A percentile compares a stretch with the other conserved stretches of the same genome.
phyloP scores from a whole-genome alignment of 169 alveolate species.

The Plasmodium coatneyi region DNA sequence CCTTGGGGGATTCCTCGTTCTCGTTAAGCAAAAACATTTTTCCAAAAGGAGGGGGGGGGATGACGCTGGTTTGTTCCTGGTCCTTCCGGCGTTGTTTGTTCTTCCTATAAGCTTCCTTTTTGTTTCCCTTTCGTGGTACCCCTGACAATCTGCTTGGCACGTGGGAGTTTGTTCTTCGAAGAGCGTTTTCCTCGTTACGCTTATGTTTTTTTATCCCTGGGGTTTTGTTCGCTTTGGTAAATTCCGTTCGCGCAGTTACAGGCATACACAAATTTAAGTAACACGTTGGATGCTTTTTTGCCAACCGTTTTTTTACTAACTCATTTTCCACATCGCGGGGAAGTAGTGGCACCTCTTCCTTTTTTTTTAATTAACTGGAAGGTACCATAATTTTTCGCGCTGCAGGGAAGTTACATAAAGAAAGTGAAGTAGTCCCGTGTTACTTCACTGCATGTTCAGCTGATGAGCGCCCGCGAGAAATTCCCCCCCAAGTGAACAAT shows the following conservation, averaged over 20 bases:
- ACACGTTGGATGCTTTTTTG: neutral
- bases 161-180: neutral
- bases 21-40: slow-evolving; percentile 68
- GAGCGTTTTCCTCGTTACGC: neutral
- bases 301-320: neutral
- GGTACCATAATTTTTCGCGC: neutral
- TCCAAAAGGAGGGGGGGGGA: neutral
- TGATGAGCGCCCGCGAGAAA: neutral
- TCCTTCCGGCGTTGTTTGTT: neutral
- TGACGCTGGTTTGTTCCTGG: neutral
- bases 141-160: neutral
- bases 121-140: neutral
- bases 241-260: neutral
- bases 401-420: neutral
- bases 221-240: neutral
- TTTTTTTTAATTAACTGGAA: neutral
- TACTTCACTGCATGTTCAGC: neutral
- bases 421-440: neutral
- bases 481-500: neutral
- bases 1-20: slow-evolving; percentile 73
- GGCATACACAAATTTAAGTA: neutral
- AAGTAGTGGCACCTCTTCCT: neutral
- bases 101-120: neutral
- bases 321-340: neutral
- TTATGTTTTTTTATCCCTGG: neutral